A percentile compares a stretch with the other conserved stretches of the same genome.
Evolutionary conservation across 2,329 filamentous ascomycete genomes (phyloP).

Genomic region (Celoporthe dispersa): DNA sequence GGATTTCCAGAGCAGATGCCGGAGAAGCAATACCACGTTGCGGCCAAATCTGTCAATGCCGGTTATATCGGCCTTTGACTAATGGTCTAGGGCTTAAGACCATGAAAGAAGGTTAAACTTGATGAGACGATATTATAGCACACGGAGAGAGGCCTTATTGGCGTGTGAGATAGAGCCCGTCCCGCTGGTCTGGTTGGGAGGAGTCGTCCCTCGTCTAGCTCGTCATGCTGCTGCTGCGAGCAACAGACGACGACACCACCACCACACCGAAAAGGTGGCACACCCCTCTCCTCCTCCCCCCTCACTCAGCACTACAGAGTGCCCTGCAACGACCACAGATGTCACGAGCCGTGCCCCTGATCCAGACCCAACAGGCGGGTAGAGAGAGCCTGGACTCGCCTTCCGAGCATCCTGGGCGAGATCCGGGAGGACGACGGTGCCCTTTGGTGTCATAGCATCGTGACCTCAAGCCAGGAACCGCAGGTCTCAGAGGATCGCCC

Average conservation of each 20-base stretch:
- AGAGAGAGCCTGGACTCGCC: background rate
- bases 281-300: background rate
- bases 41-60: background rate
- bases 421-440: background rate
- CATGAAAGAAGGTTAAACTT: background rate
- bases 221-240: background rate
- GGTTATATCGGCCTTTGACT: background rate
- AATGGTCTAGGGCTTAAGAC: background rate
- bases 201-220: background rate
- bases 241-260: background rate
- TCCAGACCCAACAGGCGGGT: background rate
- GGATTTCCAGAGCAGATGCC: background rate
- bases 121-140: background rate
- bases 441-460: background rate
- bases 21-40: background rate
- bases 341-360: background rate
- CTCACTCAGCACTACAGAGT: constrained; percentile 2
- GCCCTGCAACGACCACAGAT: background rate
- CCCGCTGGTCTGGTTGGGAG: background rate
- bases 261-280: background rate
- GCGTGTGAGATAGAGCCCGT: background rate
- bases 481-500: background rate
- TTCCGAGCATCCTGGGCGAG: background rate
- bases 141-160: background rate
- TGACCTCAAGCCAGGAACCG: background rate